Base-by-base conservation (phyloP, 2,329 filamentous ascomycete genomes). In the Ceratocystis eucalypticola region DNA sequence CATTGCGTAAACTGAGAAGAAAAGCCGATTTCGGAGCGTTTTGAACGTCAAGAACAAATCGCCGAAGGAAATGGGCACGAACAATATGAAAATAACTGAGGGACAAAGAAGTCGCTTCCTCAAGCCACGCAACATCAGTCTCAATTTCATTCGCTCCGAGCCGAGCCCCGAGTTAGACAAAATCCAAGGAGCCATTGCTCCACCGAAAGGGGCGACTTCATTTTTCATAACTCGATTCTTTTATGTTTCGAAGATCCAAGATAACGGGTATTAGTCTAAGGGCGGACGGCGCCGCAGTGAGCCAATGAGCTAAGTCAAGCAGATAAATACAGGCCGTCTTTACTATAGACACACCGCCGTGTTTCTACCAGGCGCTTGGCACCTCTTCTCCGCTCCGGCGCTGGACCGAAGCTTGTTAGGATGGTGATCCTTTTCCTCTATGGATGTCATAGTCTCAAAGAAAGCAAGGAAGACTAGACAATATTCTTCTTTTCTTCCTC, bases 151-250 rank as follows among this genome's bases (percentile, higher is more conserved):
- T 37, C 6, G 15, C 37, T 62, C 41, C 41, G 41, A 62, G 61
- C 61, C 61, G 61, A 62, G 61, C 61, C 61, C 22, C 48, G 48
- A 53, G 48, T 25, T 37, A 22, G 8, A n/a, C 17, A 61, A 22
- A 25, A 41, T 12, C 15, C 5, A 46, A 46, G 61, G 41, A 8
- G 45, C 44, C 4, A 53, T 53, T 30, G 15, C 28, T 30, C 53
- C 53, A n/a, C 30, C 12, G 1, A 30, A 57, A 33, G 53, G 25
- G 53, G 28, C 17, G 17, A 17, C 6, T 15, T n/a, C 15, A 41
- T 57, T 57, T 57, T 30, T n/a, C 53, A 57, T 57, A 25, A 57
- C 61, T 63, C 61, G 61, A 63, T 63, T 63, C 61, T 63, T 63
- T 63, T 63, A 63, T 63, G 61, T 57, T 57, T 57, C 3, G 25